Base-by-base conservation (phyloP, 176 grass and related monocot species). In the Tuctoria greenei region DNA sequence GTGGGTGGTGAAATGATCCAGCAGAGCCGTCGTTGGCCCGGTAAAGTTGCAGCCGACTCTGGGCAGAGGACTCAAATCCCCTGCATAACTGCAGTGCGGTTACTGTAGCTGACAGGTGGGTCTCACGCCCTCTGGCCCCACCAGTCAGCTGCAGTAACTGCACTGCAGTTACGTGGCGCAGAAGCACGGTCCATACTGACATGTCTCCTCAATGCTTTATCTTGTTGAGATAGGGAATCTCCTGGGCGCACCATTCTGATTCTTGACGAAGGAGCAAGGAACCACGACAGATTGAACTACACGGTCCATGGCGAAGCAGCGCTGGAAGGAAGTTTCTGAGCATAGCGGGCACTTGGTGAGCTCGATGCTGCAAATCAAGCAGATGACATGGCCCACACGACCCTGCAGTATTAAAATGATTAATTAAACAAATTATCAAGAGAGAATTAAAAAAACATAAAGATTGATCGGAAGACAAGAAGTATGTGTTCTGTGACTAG, bases 251-350 rank as follows among this genome's bases (percentile, higher is more conserved):
- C 8, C 63, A 63, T n/a, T n/a, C n/a, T n/a, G n/a, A 7, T 78
- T 28, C 40, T 61, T 20, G 2, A 57, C 23, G 41, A 75, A 78
- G 76, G 36, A 67, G 65, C 76, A 79, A 57, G 76, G 37, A 57
- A 75, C 27, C 49, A 66, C 18, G 24, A 82, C 12, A 10, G 80
- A 82, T 35, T 40, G 27, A 6, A 82, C 61, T 0, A 82, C 71
- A 0, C 50, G 80, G 37, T 74, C 80, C 79, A 82, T 74, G 47
- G 70, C 80, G 0, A 57, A 74, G 70, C 80, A 58, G 18, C 37
- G 80, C 6, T 74, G 47, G 15, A 73, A 67, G 62, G 6, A 20
- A 7, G 70, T 34, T 27, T 44, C 10, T 25, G 44, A 26, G 79
- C 79, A 81, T 1, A 14, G 6, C 7, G 43, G 15, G 59, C 68